Conservation (phyloP, 495 filamentous ascomycete genomes). For the Lineolata rhizophorae region DNA sequence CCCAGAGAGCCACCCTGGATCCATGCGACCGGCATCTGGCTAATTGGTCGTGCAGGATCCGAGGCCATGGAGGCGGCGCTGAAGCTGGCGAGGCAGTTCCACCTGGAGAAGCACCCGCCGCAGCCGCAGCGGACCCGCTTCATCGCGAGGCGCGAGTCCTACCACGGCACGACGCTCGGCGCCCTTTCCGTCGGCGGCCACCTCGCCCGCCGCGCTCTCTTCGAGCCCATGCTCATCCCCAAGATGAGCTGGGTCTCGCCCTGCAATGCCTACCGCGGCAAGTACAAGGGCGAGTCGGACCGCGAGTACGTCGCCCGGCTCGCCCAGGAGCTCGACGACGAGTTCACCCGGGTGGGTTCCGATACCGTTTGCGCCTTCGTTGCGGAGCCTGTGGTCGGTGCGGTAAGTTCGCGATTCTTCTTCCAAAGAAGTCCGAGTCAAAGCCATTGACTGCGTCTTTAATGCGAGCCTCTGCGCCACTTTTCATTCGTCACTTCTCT, state of each 20-base stretch:
- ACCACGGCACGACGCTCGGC: conserved; percentile 14
- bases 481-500: no score
- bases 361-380: conserved; percentile 57
- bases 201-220: conserved; percentile 3
- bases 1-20: no score
- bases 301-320: conserved; percentile 31
- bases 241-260: conserved; percentile 45
- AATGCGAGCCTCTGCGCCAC: no score
- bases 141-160: conserved; percentile 9
- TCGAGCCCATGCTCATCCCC: conserved; percentile 33
- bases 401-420: conserved; percentile 11
- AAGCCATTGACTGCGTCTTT: background rate
- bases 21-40: conserved; percentile 3
- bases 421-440: background rate
- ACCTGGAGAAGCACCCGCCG: conserved; percentile 26
- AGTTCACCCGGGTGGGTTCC: conserved; percentile 50
- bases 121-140: conserved; percentile 22
- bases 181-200: conserved; percentile 13
- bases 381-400: conserved; percentile 46
- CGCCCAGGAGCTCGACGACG: conserved; percentile 44
- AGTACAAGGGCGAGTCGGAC: conserved; percentile 13
- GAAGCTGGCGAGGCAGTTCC: conserved; percentile 42
- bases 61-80: conserved; percentile 49
- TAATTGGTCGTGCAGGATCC: conserved; percentile 24
- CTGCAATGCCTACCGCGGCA: conserved; percentile 41